Evolutionary conservation across 345 rosid species (phyloP), one percentile per base, ranked within the genome.

Genomic region (Clausena lansium): DNA sequence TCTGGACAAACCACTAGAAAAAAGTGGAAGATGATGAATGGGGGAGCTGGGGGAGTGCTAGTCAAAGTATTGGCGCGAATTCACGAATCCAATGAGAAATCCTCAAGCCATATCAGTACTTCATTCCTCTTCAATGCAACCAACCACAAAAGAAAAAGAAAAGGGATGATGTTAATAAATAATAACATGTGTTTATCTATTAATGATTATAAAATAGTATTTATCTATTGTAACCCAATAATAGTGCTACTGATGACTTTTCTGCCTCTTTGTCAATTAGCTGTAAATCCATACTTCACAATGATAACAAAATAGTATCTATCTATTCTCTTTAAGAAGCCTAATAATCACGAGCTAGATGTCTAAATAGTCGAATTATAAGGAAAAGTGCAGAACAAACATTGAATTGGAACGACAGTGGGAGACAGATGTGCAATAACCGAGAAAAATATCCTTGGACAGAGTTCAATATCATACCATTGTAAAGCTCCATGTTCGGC

Each of bases 81-180:
- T 47, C 20, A 64, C 25, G 33, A 63, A 30, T 35, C 70, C 50
- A 50, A 20, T 9, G 82, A 70, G 81, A 87, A 88, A 6, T 88
- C 95, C 67, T 89, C 89, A 15, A 91, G 91, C 95, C 95, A 91
- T 80, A 89, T 83, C 52, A 91, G 81, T 76, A 89, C 92, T 85
- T 91, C 93, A 57, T 91, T 91, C 84, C 95, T 87, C 93, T 89
- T 74, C 76, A 76, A 68, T 27, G 38, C 66, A 45, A n/a, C 25
- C 70, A 75, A 77, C 10, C 62, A 73, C 15, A 66, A 59, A 58
- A 73, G 10, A 33, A 57, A 54, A 24, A 73, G 13, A 69, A 13
- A 64, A 15, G 39, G 47, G 67, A 57, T 10, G 10, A 2, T 74
- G 47, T 79, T 35, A 79, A 65, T 20, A 9, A 20, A 9, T n/a